A percentile compares a stretch with the other conserved stretches of the same genome.
Evolutionary conservation across 2,329 filamentous ascomycete genomes (phyloP).

Genomic region (Coniochaeta sp.): DNA sequence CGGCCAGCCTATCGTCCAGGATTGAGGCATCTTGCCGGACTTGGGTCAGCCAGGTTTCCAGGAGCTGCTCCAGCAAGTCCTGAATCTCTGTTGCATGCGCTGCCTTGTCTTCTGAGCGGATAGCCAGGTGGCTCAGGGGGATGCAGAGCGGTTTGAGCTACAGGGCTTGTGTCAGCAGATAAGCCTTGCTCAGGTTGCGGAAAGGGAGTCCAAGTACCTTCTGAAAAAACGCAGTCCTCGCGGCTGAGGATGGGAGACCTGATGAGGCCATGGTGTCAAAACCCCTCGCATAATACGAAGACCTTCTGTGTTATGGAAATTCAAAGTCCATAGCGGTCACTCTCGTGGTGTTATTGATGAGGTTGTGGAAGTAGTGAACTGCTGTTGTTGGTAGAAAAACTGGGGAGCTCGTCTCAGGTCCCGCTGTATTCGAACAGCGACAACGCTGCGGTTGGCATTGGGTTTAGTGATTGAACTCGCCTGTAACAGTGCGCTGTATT

Average conservation of each 20-base stretch:
- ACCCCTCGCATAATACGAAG: background rate
- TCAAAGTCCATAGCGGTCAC: background rate
- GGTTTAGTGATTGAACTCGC: too few relatives aligned
- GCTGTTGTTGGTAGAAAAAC: too few relatives aligned
- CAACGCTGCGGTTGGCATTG: too few relatives aligned
- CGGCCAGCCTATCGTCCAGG: constrained; percentile 76
- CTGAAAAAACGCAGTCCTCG: constrained; percentile 2
- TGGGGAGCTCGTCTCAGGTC: too few relatives aligned
- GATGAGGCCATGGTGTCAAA: background rate
- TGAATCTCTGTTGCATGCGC: constrained; percentile 13
- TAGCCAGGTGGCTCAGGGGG: constrained; percentile 15
- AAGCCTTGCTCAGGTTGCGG: too few relatives aligned
- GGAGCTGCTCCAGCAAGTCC: constrained; percentile 10
- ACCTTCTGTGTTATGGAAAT: background rate
- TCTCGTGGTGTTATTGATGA: too few relatives aligned
- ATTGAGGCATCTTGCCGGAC: constrained; percentile 31
- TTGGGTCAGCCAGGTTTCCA: constrained; percentile 13
- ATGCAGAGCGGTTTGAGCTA: constrained; percentile 19
- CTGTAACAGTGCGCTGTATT: too few relatives aligned
- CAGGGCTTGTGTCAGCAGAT: background rate
- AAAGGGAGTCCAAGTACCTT: background rate
- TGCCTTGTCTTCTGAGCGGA: constrained; percentile 12
- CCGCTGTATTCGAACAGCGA: too few relatives aligned
- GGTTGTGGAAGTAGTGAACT: too few relatives aligned
- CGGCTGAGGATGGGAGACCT: background rate